Conservation (phyloP, 331 rosid species). For the Erythrophleum ivorense region DNA sequence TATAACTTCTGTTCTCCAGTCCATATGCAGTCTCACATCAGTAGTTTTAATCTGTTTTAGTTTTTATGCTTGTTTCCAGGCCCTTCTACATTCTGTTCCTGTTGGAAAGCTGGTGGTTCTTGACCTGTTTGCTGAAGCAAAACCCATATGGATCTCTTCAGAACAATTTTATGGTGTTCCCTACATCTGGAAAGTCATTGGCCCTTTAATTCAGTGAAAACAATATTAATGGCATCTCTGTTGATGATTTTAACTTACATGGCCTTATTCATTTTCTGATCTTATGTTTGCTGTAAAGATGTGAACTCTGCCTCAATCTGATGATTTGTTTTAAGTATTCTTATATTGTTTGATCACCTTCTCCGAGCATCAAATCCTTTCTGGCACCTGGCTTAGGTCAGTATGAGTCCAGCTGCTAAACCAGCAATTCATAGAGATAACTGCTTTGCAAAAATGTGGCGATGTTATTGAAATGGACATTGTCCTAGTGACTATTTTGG, state of each 20-base stretch:
- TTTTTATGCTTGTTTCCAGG: conserved; percentile 52
- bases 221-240: conserved; percentile 7
- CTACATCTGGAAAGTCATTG: conserved; percentile 74
- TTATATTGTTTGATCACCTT: conserved; percentile 21
- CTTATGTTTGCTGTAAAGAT: neutral
- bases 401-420: conserved; percentile 17
- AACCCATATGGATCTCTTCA: conserved; percentile 74
- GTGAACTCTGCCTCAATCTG: conserved; percentile 30
- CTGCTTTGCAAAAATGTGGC: conserved; percentile 17
- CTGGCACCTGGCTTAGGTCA: neutral
- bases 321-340: conserved; percentile 14
- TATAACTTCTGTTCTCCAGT: conserved; percentile 4
- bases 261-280: conserved; percentile 11
- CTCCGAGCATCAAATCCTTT: conserved; percentile 9
- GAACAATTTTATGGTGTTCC: conserved; percentile 85
- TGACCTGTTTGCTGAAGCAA: conserved; percentile 84
- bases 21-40: neutral
- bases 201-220: conserved; percentile 24
- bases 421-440: conserved; percentile 26
- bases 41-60: neutral
- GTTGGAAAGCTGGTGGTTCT: conserved; percentile 79
- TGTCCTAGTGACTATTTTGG: conserved; percentile 17
- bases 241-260: conserved; percentile 20
- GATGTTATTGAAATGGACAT: conserved; percentile 12
- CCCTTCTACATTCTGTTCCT: conserved; percentile 82